phyloP scores from a whole-genome alignment of 1,284 basidiomycete species.

The Trichosporon ovoides region DNA sequence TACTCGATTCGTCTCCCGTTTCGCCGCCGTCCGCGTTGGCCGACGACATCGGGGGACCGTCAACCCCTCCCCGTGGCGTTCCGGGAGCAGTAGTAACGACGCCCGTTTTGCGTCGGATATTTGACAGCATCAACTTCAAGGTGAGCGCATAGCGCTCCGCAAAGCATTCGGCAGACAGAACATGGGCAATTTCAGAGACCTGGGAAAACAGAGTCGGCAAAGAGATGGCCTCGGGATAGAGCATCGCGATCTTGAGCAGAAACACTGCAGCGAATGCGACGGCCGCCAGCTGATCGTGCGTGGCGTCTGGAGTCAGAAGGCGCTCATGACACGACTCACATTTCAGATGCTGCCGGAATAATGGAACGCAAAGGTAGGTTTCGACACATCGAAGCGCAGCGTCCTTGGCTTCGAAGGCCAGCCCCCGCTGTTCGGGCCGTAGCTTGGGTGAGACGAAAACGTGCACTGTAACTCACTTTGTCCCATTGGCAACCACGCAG shows the following conservation, averaged over 20 bases:
- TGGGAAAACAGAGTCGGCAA: constrained; percentile 36
- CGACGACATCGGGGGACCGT: not conserved
- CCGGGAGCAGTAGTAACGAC: constrained; percentile 57
- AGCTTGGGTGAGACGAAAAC: constrained; percentile 19
- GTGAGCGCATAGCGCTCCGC: constrained; percentile 70
- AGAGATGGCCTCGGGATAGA: constrained; percentile 40
- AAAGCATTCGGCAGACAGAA: constrained; percentile 46
- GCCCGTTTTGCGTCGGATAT: constrained; percentile 77
- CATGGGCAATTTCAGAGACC: constrained; percentile 43
- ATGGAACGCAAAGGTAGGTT: constrained; percentile 34
- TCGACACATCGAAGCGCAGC: constrained; percentile 75
- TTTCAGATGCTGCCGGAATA: constrained; percentile 42
- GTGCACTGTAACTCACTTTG: constrained; percentile 60
- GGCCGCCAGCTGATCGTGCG: constrained; percentile 86
- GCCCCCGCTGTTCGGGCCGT: constrained; percentile 79
- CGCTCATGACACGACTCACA: constrained; percentile 19
- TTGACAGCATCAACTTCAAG: constrained; percentile 81
- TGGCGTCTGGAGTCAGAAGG: constrained; percentile 58
- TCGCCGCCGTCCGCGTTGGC: constrained; percentile 46
- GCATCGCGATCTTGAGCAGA: constrained; percentile 65
- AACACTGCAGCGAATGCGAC: constrained; percentile 88
- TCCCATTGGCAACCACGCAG: constrained; percentile 86
- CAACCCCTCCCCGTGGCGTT: constrained; percentile 51
- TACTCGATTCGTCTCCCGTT: constrained; percentile 17
- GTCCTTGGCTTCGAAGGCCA: constrained; percentile 89